These are phyloP conservation scores for Puccinia horiana DNA, from an alignment of 1,284 basidiomycete genomes.

Conservation along the genomic window DNA sequence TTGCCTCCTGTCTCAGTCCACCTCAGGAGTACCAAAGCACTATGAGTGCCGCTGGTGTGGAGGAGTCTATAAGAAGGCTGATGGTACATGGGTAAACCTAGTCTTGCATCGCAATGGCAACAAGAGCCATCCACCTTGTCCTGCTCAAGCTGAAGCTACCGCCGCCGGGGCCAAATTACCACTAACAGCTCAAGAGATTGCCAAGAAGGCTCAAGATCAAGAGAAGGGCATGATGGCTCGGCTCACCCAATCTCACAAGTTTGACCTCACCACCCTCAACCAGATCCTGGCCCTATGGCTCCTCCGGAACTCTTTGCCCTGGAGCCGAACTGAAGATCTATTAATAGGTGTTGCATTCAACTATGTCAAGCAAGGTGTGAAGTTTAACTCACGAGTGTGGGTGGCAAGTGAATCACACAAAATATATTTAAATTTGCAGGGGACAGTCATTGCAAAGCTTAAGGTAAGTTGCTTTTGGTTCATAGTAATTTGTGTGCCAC, in stretches of 20 bases:
- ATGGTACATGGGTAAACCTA: neutral
- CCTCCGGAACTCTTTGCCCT: neutral
- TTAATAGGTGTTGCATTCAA: neutral
- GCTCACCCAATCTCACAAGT: no score
- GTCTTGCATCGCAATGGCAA: neutral
- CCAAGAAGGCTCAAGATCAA: neutral
- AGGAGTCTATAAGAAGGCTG: neutral
- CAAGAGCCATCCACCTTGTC: neutral
- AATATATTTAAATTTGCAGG: neutral
- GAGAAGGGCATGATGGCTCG: neutral
- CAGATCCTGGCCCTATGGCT: neutral
- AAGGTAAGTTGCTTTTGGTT: neutral
- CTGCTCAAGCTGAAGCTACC: neutral
- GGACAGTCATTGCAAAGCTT: neutral
- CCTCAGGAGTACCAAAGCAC: no score
- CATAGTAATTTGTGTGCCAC: no score
- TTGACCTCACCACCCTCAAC: neutral
- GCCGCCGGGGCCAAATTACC: neutral
- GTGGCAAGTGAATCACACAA: neutral
- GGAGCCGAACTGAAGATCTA: neutral
- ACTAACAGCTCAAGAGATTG: neutral
- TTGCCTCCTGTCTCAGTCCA: no score
- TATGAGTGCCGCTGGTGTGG: neutral
- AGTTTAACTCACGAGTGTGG: neutral
- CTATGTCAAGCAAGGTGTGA: neutral